phyloP scores from a whole-genome alignment of 2,329 filamentous ascomycete species.

The Ceratocystiopsis brevicomis region DNA sequence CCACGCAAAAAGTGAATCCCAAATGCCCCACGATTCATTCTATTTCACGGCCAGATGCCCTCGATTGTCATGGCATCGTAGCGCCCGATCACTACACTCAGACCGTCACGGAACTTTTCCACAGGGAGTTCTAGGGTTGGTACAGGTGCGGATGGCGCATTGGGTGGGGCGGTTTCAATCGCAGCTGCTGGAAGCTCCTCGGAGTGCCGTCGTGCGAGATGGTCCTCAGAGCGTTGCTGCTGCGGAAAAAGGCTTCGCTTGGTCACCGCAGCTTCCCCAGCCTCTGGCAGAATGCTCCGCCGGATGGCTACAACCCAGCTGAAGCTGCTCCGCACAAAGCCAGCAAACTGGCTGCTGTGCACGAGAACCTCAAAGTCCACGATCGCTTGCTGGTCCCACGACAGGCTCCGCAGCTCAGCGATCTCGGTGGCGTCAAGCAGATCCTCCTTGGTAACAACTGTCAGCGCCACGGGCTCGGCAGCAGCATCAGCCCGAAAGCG shows the following conservation, averaged over 20 bases:
- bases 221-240: not conserved
- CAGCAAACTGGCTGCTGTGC: constrained; percentile 5
- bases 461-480: constrained; percentile 13
- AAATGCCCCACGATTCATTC: too few species aligned
- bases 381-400: constrained; percentile 12
- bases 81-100: constrained; percentile 5
- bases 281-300: constrained; percentile 4
- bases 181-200: not conserved
- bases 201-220: not conserved
- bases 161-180: not conserved
- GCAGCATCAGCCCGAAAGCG: constrained; percentile 14
- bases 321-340: constrained; percentile 5
- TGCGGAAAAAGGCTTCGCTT: not conserved
- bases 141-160: not conserved
- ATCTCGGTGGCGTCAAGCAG: constrained; percentile 16
- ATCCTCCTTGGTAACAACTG: constrained; percentile 17
- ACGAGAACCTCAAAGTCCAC: constrained; percentile 6
- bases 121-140: not conserved
- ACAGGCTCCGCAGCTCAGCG: constrained; percentile 13
- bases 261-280: not conserved
- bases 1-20: too few species aligned
- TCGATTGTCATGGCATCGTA: constrained; percentile 5
- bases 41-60: constrained; percentile 5
- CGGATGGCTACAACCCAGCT: constrained; percentile 5
- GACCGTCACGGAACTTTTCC: constrained; percentile 6